Evolutionary conservation across 2,329 filamentous ascomycete species (phyloP), one percentile per base, ranked within the genome.

Genomic region (Fusarium sp.): DNA sequence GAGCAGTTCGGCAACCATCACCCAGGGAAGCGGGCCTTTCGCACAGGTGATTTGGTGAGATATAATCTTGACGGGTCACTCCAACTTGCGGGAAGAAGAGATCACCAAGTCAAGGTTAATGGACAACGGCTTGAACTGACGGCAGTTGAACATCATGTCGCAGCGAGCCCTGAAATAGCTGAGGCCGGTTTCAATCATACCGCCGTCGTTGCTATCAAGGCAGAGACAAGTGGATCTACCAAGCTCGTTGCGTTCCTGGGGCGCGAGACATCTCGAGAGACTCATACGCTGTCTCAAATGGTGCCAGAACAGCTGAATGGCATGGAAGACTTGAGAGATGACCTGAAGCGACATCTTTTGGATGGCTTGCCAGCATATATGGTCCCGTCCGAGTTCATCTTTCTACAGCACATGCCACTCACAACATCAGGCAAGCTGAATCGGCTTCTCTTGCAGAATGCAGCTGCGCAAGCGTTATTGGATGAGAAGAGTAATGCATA

Each of bases 61-160:
- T 56, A 56, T 13, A 56, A 56, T 25, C 52, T 56, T 2, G 52
- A 56, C 4, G 52, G 52, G 7, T 56, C 52, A 11, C 17, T 56
- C 3, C 52, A 56, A 10, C 29, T 50, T 2, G 36, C 29, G 9
- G 45, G 52, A n/a, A 50, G 52, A 23, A 20, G 52, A 4, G 52
- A 56, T 8, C 52, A 56, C 6, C 52, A 56, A 41, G 43, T 56
- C 21, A 56, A 56, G 10, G 36, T 56, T 14, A 56, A 56, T 2
- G 52, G 52, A 9, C 52, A 56, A 10, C 29, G 52, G 20, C 36
- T 56, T 1, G 52, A 56, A 17, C 11, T 56, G 8, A 56, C 27
- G 8, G 21, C 52, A 13, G 36, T 56, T 18, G 52, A 56, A 11
- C 36, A 56, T 3, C 43, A 56, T 11, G 25, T 56, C 10, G 23